Base-by-base conservation (phyloP, 139 green algal species). In the Tetradesmus lagerheimii region DNA sequence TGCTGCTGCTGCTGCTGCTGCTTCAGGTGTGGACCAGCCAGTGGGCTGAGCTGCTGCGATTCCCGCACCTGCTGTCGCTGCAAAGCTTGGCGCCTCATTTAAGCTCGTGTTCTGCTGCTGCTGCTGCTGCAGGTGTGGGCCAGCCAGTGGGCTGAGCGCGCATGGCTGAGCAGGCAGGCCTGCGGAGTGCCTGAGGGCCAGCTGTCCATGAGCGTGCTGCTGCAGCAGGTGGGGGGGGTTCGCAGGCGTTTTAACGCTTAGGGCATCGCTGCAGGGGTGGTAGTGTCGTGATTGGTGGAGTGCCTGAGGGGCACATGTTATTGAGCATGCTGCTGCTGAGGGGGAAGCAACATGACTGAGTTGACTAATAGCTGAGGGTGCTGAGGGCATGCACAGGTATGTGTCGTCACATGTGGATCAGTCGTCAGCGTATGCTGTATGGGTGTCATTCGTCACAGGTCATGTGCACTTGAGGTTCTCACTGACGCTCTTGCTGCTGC, bases 141-240 rank as follows among this genome's bases (percentile, higher is more conserved):
- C 8, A 94, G 83, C 86, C 97, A 97, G 92, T 98, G 96, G 96
- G 96, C 89, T 41, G 96, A 98, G 83, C 92, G 94, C 12, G 95
- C 95, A 4, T 97, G 94, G 94, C 92, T 97, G 34, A 94, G 91
- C 85, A 85, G 95, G 25, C 90, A 93, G 37, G 87, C 96, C 3
- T 43, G 91, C 29, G 91, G 94, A 16, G 91, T 98, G 15, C 75
- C 91, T 2, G 97, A 99, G 39, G 84, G 45, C 1, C 92, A 97
- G 57, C 92, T 99, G 34, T 94, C 86, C 80, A 98, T 99, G 96
- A 93, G 90, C 6, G 95, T 96, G 71, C 96, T 98, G 83, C 91
- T 98, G 84, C 96, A 98, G 87, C 89, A 96, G 93, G 93, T 93
- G 85, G 2, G 90, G 4, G n/a, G n/a, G n/a, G n/a, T n/a, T n/a